These are phyloP conservation scores for Drosera spatulata DNA, from an alignment of 179 eudicot genomes.

Conservation along the genomic window DNA sequence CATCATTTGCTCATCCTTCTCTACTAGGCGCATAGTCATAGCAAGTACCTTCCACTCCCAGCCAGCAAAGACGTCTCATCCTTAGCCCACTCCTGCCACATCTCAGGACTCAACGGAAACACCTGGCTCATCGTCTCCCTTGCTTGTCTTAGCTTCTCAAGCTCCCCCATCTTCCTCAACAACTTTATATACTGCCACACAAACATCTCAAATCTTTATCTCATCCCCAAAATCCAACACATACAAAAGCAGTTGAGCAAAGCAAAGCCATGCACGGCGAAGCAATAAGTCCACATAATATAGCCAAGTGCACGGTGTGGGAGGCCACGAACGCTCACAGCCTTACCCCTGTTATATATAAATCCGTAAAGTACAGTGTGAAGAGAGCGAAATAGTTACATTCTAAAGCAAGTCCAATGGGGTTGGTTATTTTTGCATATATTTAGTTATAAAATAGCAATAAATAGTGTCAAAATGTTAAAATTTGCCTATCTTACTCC, in stretches of 20 bases:
- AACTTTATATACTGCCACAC: constrained; percentile 51
- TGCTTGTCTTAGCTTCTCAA: constrained; percentile 74
- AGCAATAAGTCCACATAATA: no score
- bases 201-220: not conserved
- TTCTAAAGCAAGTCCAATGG: no score
- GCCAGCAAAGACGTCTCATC: constrained; percentile 60
- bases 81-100: constrained; percentile 97
- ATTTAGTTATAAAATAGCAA: no score
- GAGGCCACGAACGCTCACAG: no score
- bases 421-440: no score
- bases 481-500: no score
- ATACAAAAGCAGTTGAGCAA: not conserved
- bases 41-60: constrained; percentile 21
- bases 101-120: constrained; percentile 63
- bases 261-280: not conserved
- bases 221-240: not conserved
- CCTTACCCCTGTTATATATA: no score
- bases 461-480: no score
- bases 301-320: no score
- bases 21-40: not conserved
- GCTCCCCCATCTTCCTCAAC: constrained; percentile 74
- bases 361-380: no score
- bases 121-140: constrained; percentile 71
- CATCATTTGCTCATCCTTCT: no score
- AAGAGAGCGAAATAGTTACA: no score